phyloP scores from a whole-genome alignment of 2,329 filamentous ascomycete species.

The Lachnellula occidentalis region DNA sequence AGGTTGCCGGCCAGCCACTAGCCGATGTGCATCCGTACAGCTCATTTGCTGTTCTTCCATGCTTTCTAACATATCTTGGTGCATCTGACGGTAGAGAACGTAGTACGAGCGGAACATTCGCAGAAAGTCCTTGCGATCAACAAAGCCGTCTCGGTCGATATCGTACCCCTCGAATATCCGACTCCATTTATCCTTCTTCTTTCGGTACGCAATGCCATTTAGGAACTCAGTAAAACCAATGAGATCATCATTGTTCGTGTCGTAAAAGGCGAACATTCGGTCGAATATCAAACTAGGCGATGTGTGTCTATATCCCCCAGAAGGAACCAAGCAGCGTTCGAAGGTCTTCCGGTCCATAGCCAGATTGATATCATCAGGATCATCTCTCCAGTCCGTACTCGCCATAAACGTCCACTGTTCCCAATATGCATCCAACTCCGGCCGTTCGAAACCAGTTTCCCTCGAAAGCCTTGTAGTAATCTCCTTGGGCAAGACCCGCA shows the following conservation, averaged over 20 bases:
- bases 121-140: constrained; percentile 80
- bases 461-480: constrained; percentile 64
- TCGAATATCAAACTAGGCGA: constrained; percentile 89
- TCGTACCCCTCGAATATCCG: constrained; percentile 88
- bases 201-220: constrained; percentile 68
- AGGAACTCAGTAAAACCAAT: constrained; percentile 94
- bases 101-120: constrained; percentile 92
- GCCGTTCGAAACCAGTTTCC: constrained; percentile 74
- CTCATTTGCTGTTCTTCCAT: constrained; percentile 74
- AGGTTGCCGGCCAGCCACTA: constrained; percentile 69
- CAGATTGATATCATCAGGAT: constrained; percentile 69
- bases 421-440: constrained; percentile 88
- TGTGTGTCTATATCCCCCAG: constrained; percentile 71
- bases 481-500: constrained; percentile 58
- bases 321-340: constrained; percentile 81
- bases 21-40: constrained; percentile 68
- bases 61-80: constrained; percentile 73
- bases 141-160: constrained; percentile 79
- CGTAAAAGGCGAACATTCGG: constrained; percentile 94
- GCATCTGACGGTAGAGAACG: constrained; percentile 82
- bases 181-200: constrained; percentile 61
- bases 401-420: constrained; percentile 96
- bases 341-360: constrained; percentile 93
- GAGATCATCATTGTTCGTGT: constrained; percentile 79
- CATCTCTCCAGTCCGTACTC: constrained; percentile 74